A percentile compares a stretch with the other conserved stretches of the same genome.
Evolutionary conservation across 2,329 filamentous ascomycete species (phyloP).

Genomic region (Calonectria pseudoreteaudii): DNA sequence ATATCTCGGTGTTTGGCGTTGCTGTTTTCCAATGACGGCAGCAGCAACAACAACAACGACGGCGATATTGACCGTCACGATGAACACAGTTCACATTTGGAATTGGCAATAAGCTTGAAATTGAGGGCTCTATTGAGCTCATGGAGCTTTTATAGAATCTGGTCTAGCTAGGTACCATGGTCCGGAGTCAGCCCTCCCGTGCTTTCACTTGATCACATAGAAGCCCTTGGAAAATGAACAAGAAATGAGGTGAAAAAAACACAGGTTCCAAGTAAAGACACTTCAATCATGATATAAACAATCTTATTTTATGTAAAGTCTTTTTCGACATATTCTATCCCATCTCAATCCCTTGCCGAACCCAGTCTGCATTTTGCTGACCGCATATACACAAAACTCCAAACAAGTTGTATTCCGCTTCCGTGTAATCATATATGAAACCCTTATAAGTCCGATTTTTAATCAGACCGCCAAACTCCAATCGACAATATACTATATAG

Average conservation of each 20-base stretch:
- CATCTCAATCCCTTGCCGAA: neutral
- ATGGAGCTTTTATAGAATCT: neutral
- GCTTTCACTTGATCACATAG: neutral
- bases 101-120: neutral
- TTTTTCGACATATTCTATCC: neutral
- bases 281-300: neutral
- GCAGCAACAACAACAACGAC: neutral
- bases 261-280: neutral
- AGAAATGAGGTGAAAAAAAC: neutral
- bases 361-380: neutral
- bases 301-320: neutral
- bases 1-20: neutral
- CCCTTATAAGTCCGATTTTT: neutral
- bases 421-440: neutral
- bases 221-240: neutral
- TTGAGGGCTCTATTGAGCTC: neutral
- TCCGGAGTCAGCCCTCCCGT: neutral
- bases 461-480: slow-evolving; percentile 31
- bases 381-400: neutral
- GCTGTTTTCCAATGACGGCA: neutral
- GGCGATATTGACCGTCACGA: neutral
- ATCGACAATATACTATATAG: slow-evolving; percentile 9
- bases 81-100: neutral
- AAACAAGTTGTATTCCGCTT: neutral
- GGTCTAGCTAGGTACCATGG: neutral